Evolutionary conservation across 1,284 basidiomycete species (phyloP).

Genomic region (Ceratorhiza oryzae-sativae): DNA sequence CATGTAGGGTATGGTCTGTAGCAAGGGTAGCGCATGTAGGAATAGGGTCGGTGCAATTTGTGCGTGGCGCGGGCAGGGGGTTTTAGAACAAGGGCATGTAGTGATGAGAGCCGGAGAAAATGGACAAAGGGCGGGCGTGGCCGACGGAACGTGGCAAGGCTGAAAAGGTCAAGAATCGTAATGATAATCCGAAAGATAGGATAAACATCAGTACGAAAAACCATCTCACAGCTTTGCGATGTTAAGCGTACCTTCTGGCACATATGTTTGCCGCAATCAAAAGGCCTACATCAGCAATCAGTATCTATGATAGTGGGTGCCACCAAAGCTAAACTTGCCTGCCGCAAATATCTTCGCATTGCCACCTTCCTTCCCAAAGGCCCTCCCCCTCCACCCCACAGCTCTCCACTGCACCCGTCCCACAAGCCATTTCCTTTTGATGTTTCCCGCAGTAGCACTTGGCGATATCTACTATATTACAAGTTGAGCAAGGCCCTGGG

Average conservation of each 20-base stretch:
- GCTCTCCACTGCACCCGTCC: slow-evolving; percentile 56
- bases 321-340: slow-evolving; percentile 53
- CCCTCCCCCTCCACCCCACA: slow-evolving; percentile 43
- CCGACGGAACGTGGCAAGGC: slow-evolving; percentile 71
- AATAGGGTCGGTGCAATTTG: slow-evolving; percentile 73
- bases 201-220: not conserved
- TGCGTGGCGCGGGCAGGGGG: slow-evolving; percentile 62
- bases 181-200: slow-evolving; percentile 10
- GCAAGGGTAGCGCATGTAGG: slow-evolving; percentile 78
- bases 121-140: slow-evolving; percentile 68
- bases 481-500: slow-evolving; percentile 71
- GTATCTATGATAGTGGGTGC: slow-evolving; percentile 6
- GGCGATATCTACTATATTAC: slow-evolving; percentile 61
- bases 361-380: slow-evolving; percentile 73
- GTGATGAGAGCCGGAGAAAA: slow-evolving; percentile 70
- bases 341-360: slow-evolving; percentile 69
- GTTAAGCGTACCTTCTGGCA: slow-evolving; percentile 61
- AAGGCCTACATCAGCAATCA: slow-evolving; percentile 57
- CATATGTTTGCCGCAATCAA: slow-evolving; percentile 76
- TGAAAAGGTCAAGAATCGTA: slow-evolving; percentile 52
- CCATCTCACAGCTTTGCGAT: not conserved
- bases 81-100: slow-evolving; percentile 83
- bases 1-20: slow-evolving; percentile 68
- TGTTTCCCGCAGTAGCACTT: slow-evolving; percentile 82
- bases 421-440: slow-evolving; percentile 67